A percentile compares a stretch with the other conserved stretches of the same genome.
Conservation (phyloP, 306 rosid genomes). For the Prunus salicina region DNA sequence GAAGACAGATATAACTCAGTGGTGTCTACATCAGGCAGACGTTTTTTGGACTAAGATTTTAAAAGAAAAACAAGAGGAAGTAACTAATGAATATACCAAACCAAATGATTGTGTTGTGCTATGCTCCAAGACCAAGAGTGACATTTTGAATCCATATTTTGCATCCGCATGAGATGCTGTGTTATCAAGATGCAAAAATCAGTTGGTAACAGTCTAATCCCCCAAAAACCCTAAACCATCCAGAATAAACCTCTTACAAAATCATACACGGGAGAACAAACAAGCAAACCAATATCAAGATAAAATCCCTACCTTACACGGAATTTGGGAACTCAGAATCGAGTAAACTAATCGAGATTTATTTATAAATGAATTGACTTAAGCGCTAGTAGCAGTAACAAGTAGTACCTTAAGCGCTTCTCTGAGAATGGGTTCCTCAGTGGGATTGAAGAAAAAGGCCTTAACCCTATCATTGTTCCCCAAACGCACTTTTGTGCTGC, state of each 20-base stretch:
- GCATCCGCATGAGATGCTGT: background rate
- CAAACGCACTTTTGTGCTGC: constrained; percentile 4
- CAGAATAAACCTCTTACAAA: background rate
- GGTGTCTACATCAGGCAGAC: background rate
- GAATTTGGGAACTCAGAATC: background rate
- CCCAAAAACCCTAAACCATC: background rate
- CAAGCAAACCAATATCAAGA: background rate
- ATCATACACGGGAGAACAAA: background rate
- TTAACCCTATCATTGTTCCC: constrained; percentile 31
- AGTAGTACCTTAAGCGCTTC: constrained; percentile 71
- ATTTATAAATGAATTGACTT: background rate
- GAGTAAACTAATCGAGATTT: background rate
- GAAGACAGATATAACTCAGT: background rate
- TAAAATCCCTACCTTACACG: background rate
- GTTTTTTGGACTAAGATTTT: background rate
- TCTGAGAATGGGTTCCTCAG: constrained; percentile 55
- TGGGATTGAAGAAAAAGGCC: constrained; percentile 64
- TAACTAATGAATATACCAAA: too few species aligned
- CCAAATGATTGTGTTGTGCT: background rate
- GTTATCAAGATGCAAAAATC: background rate
- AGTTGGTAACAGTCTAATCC: background rate
- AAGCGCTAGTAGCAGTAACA: background rate
- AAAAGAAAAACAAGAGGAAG: too few species aligned
- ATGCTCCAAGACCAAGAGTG: background rate
- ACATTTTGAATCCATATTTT: background rate